Evolutionary conservation across 352 stramenopile genomes (phyloP).

Genomic region (Elongisporangium anandrum): DNA sequence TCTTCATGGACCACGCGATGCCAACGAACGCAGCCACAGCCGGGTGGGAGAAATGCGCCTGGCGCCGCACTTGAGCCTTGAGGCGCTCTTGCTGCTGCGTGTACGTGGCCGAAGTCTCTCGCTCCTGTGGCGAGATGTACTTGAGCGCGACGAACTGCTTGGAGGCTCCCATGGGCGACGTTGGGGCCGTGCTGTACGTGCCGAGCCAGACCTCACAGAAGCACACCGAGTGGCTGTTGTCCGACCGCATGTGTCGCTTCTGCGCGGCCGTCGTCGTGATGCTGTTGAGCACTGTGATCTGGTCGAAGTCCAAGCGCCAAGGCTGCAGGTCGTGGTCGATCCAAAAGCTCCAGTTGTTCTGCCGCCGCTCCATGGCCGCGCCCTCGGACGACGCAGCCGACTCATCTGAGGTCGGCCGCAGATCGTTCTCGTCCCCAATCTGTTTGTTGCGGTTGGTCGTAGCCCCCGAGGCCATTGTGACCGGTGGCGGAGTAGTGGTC

Average conservation of each 20-base stretch:
- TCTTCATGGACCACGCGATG: constrained; percentile 65
- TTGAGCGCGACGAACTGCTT: constrained; percentile 50
- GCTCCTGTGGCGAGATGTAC: constrained; percentile 32
- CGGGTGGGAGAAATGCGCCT: constrained; percentile 56
- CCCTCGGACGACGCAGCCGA: constrained; percentile 21
- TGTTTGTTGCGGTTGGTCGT: not conserved
- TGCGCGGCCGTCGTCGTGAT: constrained; percentile 40
- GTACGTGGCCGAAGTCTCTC: constrained; percentile 7
- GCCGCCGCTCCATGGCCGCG: constrained; percentile 8
- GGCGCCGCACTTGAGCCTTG: constrained; percentile 54
- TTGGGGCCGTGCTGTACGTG: constrained; percentile 23
- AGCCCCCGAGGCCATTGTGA: constrained; percentile 3
- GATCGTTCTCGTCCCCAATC: constrained; percentile 8
- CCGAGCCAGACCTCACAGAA: constrained; percentile 56
- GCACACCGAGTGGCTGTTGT: constrained; percentile 12
- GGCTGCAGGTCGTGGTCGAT: constrained; percentile 63
- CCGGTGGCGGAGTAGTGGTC: not conserved
- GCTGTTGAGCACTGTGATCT: constrained; percentile 55
- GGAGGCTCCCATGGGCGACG: constrained; percentile 18
- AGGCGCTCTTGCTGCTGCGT: constrained; percentile 42
- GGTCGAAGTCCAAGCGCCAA: constrained; percentile 60
- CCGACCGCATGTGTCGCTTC: constrained; percentile 33
- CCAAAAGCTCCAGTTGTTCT: constrained; percentile 50
- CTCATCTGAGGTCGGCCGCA: constrained; percentile 17
- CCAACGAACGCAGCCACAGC: constrained; percentile 66